Conservation (phyloP, 805 yeast genomes). For the Wickerhamiella musiphila region DNA sequence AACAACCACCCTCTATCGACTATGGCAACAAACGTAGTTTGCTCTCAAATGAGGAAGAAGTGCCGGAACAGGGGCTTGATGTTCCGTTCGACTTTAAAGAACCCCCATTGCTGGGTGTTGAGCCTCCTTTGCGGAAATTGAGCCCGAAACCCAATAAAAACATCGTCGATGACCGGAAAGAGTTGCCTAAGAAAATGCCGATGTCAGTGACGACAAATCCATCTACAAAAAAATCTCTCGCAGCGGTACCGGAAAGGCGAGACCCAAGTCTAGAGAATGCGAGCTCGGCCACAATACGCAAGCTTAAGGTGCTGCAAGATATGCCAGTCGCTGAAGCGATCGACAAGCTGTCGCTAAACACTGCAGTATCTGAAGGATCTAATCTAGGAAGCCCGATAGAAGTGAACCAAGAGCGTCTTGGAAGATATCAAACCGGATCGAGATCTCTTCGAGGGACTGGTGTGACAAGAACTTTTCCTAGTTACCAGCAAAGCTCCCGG, state of each 20-base stretch:
- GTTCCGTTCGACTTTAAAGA: slow-evolving; percentile 13
- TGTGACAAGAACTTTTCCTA: too few relatives aligned
- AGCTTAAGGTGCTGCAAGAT: too few relatives aligned
- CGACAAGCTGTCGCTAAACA: too few relatives aligned
- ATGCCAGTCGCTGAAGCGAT: too few relatives aligned
- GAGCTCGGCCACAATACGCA: too few relatives aligned
- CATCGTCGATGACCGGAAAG: slow-evolving; percentile 13
- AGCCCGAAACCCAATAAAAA: slow-evolving; percentile 9
- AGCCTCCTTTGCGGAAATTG: slow-evolving; percentile 4
- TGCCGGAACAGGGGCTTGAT: slow-evolving; percentile 5
- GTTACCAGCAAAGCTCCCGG: too few relatives aligned
- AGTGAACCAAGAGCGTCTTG: too few relatives aligned
- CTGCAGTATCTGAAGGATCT: too few relatives aligned
- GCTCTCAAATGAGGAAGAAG: slow-evolving; percentile 3
- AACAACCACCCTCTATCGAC: slow-evolving; percentile 3
- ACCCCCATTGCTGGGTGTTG: slow-evolving; percentile 1
- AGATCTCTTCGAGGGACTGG: too few relatives aligned
- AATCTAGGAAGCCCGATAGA: too few relatives aligned
- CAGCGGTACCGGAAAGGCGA: neutral
- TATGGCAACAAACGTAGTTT: slow-evolving; percentile 3
- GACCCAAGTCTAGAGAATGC: too few relatives aligned
- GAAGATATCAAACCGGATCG: too few relatives aligned
- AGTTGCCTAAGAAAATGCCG: slow-evolving; percentile 3
- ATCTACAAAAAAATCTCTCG: neutral
- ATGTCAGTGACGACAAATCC: neutral